These are phyloP conservation scores for Starmerella cellae DNA, from an alignment of 805 yeast genomes.

Conservation along the genomic window DNA sequence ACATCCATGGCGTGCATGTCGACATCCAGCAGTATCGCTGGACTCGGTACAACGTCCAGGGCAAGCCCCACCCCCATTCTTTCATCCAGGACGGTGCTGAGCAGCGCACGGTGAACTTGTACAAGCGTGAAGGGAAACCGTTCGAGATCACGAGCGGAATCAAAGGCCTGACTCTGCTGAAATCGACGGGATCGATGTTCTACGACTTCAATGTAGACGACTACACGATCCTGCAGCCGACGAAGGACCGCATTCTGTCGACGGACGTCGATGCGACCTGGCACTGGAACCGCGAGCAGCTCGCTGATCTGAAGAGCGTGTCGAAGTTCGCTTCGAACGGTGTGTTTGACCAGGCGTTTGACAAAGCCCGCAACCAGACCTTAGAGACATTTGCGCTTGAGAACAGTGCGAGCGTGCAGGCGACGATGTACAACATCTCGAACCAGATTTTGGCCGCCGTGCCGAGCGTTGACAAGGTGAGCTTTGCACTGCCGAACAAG, in stretches of 20 bases:
- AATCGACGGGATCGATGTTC: conserved; percentile 87
- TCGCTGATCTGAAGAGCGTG: conserved; percentile 16
- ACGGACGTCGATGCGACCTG: conserved; percentile 71
- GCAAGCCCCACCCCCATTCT: conserved; percentile 69
- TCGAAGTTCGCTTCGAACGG: conserved; percentile 29
- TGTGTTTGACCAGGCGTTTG: conserved; percentile 50
- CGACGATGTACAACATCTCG: conserved; percentile 91
- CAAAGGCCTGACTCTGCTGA: conserved; percentile 69
- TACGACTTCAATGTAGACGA: conserved; percentile 78
- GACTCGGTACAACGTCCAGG: conserved; percentile 63
- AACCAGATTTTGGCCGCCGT: conserved; percentile 50
- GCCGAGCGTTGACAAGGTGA: conserved; percentile 47
- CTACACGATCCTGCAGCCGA: conserved; percentile 74
- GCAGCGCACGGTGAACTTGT: conserved; percentile 40
- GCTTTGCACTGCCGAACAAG: conserved; percentile 77
- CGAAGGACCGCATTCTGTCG: conserved; percentile 72
- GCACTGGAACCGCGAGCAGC: conserved; percentile 45
- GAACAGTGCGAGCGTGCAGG: conserved; percentile 89
- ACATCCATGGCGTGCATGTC: conserved; percentile 59
- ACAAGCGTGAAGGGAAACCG: conserved; percentile 29
- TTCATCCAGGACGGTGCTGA: conserved; percentile 78
- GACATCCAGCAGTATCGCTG: conserved; percentile 62
- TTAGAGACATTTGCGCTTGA: conserved; percentile 69
- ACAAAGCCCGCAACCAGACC: conserved; percentile 53
- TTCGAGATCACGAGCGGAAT: conserved; percentile 53